Percentiles rank a stretch among this genome's conserved stretches.
These are phyloP conservation scores for Chenopodium quinoa DNA, from an alignment of 148 eudicot genomes.

Conservation along the genomic window DNA sequence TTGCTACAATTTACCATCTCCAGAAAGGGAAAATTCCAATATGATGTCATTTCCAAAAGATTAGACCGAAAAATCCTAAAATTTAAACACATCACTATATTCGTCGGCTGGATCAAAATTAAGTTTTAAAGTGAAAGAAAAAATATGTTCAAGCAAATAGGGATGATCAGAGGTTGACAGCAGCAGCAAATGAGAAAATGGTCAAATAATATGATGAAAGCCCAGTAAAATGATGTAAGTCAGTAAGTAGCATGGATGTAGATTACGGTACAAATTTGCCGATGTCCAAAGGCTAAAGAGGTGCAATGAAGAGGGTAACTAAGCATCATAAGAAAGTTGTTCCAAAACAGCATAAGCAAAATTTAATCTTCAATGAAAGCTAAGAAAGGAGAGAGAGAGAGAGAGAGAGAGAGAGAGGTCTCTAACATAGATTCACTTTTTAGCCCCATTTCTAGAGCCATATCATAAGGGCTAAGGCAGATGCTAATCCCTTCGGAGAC, in stretches of 20 bases:
- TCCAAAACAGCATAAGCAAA: too few relatives aligned
- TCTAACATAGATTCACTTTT: background rate
- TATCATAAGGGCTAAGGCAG: background rate
- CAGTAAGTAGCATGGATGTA: background rate
- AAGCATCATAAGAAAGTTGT: background rate
- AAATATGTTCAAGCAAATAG: background rate
- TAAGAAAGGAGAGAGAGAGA: background rate
- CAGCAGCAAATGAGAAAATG: background rate
- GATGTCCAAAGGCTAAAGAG: background rate
- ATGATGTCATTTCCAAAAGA: background rate
- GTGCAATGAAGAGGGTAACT: background rate
- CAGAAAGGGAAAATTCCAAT: background rate
- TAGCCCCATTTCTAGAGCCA: background rate
- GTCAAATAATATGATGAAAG: background rate
- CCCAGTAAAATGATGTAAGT: background rate
- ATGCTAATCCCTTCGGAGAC: background rate
- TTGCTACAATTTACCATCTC: background rate
- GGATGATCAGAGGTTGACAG: background rate
- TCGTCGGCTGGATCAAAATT: background rate
- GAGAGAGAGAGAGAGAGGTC: background rate
- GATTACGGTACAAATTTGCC: background rate
- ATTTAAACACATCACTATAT: background rate
- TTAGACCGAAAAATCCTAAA: background rate
- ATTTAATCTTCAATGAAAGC: background rate
- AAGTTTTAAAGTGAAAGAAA: background rate